A percentile compares a stretch with the other conserved stretches of the same genome.
Evolutionary conservation across 495 filamentous ascomycete species (phyloP).

Genomic region (Penicillium canariense): DNA sequence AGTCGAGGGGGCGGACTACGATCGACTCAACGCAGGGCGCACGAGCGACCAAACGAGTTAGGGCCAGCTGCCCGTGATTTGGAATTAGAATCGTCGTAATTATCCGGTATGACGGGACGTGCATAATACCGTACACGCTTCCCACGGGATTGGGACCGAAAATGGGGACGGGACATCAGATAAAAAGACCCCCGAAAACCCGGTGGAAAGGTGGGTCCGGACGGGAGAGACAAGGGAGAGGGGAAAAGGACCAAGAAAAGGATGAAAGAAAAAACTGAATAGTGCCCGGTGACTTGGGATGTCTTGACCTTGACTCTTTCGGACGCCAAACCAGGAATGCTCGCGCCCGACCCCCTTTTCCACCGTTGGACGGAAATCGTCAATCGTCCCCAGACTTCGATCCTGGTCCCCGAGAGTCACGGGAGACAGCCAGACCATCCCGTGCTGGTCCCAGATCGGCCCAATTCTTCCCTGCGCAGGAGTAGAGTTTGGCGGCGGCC

Average conservation of each 20-base stretch:
- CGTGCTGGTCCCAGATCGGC: no score
- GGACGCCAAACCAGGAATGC: no score
- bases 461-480: background rate
- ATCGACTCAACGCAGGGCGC: background rate
- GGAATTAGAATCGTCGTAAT: conserved; percentile 5
- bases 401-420: no score
- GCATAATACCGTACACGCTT: no score
- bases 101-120: conserved; percentile 6
- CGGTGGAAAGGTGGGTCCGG: background rate
- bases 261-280: background rate
- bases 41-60: background rate
- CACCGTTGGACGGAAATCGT: no score
- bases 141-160: background rate
- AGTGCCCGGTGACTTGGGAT: no score
- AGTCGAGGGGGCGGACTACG: no score
- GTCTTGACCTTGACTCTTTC: no score
- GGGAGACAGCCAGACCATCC: no score
- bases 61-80: conserved; percentile 1
- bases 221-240: background rate
- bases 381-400: no score
- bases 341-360: no score
- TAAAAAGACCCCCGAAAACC: background rate
- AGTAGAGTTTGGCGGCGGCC: conserved; percentile 10
- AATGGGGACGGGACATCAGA: background rate
- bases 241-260: background rate